phyloP scores from a whole-genome alignment of 768 basidiomycete genomes.

The Lanmaoa pseudosensibilis region DNA sequence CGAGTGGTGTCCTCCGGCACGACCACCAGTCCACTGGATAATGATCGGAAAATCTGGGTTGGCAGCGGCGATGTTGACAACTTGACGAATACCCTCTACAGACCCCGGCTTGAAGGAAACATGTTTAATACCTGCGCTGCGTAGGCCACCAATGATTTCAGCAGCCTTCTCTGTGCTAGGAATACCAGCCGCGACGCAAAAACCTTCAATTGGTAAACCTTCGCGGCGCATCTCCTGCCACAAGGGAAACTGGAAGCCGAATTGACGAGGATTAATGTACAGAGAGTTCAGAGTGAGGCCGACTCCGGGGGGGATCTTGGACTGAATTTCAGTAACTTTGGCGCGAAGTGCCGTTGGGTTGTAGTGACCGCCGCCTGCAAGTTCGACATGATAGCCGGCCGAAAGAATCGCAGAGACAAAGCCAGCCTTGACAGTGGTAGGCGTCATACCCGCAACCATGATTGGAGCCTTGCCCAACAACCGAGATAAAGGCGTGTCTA shows the following conservation, averaged over 20 bases:
- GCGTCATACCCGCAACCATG: conserved; percentile 99
- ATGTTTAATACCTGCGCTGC: conserved; percentile 87
- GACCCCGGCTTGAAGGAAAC: conserved; percentile 98
- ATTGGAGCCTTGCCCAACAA: conserved; percentile 95
- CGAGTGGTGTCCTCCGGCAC: conserved; percentile 97
- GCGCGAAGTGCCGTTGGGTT: conserved; percentile 83
- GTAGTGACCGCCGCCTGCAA: conserved; percentile 98
- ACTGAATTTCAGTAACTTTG: conserved; percentile 92
- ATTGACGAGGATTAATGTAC: conserved; percentile 98
- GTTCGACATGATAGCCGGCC: conserved; percentile 94
- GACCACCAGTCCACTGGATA: conserved; percentile 98
- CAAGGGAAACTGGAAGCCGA: conserved; percentile 93
- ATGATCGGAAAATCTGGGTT: conserved; percentile 97
- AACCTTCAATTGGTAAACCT: conserved; percentile 96
- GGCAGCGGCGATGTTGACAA: conserved; percentile 90
- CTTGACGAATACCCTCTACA: conserved; percentile 96
- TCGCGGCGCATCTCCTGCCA: conserved; percentile 98
- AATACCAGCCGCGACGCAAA: conserved; percentile 97
- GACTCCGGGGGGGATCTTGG: conserved; percentile 79
- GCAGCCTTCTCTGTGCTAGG: conserved; percentile 96
- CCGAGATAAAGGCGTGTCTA: conserved; percentile 96
- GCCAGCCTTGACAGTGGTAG: conserved; percentile 91
- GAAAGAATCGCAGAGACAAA: conserved; percentile 91
- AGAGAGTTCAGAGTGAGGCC: conserved; percentile 93
- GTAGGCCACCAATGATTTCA: conserved; percentile 88